Conservation (phyloP, 2,329 filamentous ascomycete species). For the Thermothelomyces thermophilus region DNA sequence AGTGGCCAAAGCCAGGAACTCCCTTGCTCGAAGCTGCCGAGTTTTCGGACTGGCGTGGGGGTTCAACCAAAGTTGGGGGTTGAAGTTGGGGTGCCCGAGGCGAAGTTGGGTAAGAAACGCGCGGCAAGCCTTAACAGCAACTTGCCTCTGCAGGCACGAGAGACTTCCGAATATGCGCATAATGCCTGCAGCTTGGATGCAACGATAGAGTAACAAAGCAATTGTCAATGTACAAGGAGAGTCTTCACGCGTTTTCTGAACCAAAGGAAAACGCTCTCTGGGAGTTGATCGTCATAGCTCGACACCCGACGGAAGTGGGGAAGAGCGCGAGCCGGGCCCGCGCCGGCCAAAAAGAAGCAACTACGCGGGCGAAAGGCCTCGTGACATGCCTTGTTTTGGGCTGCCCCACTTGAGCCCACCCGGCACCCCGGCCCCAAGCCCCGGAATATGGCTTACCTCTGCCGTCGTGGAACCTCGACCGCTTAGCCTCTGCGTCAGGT, state of each 20-base stretch:
- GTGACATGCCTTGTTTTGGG: slow-evolving; percentile 18
- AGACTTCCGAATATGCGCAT: too few relatives aligned
- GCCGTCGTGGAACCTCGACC: too few relatives aligned
- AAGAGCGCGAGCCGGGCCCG: neutral
- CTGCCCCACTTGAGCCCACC: slow-evolving; percentile 1
- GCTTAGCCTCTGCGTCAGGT: too few relatives aligned
- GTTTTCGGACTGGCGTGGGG: slow-evolving; percentile 20
- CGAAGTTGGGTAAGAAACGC: neutral
- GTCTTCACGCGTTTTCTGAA: too few relatives aligned
- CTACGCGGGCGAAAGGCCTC: slow-evolving; percentile 8
- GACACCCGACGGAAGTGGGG: neutral
- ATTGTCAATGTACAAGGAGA: too few relatives aligned
- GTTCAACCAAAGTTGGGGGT: slow-evolving; percentile 13
- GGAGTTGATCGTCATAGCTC: too few relatives aligned
- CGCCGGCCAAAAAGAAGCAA: neutral
- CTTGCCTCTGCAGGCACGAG: too few relatives aligned
- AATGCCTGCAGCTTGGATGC: too few relatives aligned
- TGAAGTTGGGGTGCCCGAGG: neutral
- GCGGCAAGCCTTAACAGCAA: too few relatives aligned
- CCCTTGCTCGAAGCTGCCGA: slow-evolving; percentile 5
- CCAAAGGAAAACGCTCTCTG: too few relatives aligned
- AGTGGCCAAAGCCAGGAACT: slow-evolving; percentile 3
- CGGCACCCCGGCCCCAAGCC: slow-evolving; percentile 11
- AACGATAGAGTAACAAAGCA: too few relatives aligned
- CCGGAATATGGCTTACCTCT: slow-evolving; percentile 12